A percentile compares a stretch with the other conserved stretches of the same genome.
phyloP scores from a whole-genome alignment of 208 protist species.

The Acanthamoeba triangularis region DNA sequence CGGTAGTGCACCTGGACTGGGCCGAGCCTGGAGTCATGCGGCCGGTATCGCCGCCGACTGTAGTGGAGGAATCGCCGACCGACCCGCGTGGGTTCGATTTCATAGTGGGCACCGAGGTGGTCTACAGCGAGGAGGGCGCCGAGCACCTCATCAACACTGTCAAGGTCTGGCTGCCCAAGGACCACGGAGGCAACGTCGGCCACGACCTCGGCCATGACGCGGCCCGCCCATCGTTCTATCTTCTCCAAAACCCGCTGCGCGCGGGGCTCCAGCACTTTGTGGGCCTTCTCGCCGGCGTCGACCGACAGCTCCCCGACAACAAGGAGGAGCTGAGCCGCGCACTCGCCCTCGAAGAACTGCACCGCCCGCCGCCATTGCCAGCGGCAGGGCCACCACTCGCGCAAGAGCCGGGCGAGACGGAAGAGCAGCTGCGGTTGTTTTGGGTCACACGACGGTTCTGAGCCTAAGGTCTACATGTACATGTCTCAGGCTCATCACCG shows the following conservation, averaged over 20 bases:
- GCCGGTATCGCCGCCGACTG: background rate
- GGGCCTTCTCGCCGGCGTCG: background rate
- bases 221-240: background rate
- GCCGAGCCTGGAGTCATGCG: background rate
- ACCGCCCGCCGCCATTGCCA: too few species aligned
- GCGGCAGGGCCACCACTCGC: too few species aligned
- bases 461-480: too few species aligned
- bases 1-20: constrained; percentile 20
- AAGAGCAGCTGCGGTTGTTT: too few species aligned
- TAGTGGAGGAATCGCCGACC: background rate
- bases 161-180: background rate
- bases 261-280: background rate
- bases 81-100: background rate
- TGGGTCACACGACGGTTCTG: too few species aligned
- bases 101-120: constrained; percentile 13
- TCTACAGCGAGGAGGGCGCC: constrained; percentile 33
- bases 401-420: too few species aligned
- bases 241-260: background rate
- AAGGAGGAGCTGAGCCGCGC: background rate
- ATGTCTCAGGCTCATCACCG: too few species aligned
- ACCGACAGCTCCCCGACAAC: background rate
- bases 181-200: background rate
- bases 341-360: background rate
- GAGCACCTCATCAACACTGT: background rate
- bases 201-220: background rate